Conservation (phyloP, 1,139 yeast genomes). For the Kurtzmaniella quercitrusa region DNA sequence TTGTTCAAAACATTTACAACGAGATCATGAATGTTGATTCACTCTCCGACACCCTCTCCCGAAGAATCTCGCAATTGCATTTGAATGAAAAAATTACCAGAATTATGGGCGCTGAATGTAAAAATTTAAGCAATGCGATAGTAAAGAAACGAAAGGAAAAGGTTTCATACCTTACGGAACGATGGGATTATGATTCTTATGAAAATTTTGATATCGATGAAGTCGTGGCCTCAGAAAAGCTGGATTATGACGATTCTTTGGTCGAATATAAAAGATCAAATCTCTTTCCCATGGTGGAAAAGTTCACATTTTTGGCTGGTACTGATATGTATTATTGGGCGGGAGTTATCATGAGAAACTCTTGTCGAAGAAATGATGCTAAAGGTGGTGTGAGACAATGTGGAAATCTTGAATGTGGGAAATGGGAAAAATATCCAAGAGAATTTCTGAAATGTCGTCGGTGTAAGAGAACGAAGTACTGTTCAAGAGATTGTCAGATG, state of each 20-base stretch:
- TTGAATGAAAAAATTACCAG: constrained; percentile 30
- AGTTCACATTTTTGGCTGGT: constrained; percentile 70
- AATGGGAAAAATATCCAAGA: constrained; percentile 87
- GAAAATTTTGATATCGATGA: constrained; percentile 48
- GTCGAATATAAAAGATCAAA: constrained; percentile 57
- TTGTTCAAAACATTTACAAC: constrained; percentile 24
- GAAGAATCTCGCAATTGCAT: constrained; percentile 41
- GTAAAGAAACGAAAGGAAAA: constrained; percentile 30
- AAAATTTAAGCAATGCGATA: constrained; percentile 27
- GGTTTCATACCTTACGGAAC: constrained; percentile 26
- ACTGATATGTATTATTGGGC: constrained; percentile 94
- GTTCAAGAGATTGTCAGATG: constrained; percentile 88
- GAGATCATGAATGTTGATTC: constrained; percentile 33
- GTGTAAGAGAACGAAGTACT: constrained; percentile 91
- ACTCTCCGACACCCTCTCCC: constrained; percentile 29
- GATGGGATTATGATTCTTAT: constrained; percentile 58
- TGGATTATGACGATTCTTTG: constrained; percentile 45
- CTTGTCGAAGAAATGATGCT: constrained; percentile 84
- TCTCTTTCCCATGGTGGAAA: constrained; percentile 86
- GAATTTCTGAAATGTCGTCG: constrained; percentile 94
- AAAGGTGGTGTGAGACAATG: constrained; percentile 93
- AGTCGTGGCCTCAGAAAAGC: constrained; percentile 29
- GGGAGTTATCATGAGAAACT: constrained; percentile 92
- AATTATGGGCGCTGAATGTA: constrained; percentile 31
- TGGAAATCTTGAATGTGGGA: constrained; percentile 91